phyloP scores from a whole-genome alignment of 1,284 basidiomycete genomes.

The Athelia psychrophila region DNA sequence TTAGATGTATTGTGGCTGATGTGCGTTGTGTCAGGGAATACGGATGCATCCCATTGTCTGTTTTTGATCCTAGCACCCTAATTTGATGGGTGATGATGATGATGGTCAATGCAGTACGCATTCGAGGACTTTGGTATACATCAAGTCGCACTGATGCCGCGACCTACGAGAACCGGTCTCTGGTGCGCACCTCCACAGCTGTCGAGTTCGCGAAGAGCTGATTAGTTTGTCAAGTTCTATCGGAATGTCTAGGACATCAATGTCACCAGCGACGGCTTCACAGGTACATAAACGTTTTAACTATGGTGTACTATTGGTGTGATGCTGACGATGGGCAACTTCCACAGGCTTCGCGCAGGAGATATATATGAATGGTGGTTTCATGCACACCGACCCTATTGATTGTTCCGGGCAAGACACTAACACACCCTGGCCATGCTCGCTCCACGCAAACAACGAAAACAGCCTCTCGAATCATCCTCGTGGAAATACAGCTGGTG shows the following conservation, averaged over 20 bases:
- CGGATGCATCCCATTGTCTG: conserved; percentile 63
- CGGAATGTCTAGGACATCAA: conserved; percentile 58
- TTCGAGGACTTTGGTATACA: conserved; percentile 59
- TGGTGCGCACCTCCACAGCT: conserved; percentile 32
- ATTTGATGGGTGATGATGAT: conserved; percentile 48
- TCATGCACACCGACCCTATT: conserved; percentile 44
- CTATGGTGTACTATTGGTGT: background rate
- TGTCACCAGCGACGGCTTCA: conserved; percentile 52
- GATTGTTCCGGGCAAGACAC: conserved; percentile 54
- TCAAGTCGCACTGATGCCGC: conserved; percentile 47
- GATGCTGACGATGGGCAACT: no score
- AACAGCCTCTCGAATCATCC: conserved; percentile 66
- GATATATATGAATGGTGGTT: conserved; percentile 54
- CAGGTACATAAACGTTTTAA: conserved; percentile 38
- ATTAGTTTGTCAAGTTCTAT: conserved; percentile 44
- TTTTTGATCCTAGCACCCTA: conserved; percentile 55
- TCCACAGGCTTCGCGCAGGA: conserved; percentile 59
- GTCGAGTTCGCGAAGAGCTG: background rate
- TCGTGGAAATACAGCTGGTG: conserved; percentile 70
- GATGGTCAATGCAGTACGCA: conserved; percentile 38
- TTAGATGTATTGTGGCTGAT: background rate
- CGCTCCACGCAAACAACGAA: conserved; percentile 50
- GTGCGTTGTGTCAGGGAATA: conserved; percentile 39
- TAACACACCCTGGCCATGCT: conserved; percentile 45
- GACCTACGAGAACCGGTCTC: conserved; percentile 47